Conservation (phyloP, 164 flowering plant genomes). For the Berberis vulgaris region DNA sequence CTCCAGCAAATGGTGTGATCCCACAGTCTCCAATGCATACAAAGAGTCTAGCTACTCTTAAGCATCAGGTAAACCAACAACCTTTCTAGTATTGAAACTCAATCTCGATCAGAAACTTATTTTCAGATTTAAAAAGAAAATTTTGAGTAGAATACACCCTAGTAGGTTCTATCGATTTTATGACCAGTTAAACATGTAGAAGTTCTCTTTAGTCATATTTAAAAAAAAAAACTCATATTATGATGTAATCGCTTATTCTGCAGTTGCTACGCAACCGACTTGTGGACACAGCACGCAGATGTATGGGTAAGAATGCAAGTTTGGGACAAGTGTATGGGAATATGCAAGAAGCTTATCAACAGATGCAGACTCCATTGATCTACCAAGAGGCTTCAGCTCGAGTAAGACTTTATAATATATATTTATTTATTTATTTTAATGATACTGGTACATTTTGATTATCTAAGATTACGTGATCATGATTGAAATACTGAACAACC, state of each 20-base stretch:
- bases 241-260: neutral
- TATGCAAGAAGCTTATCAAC: slow-evolving; percentile 93
- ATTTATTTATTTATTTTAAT: neutral
- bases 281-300: slow-evolving; percentile 64
- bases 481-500: no score
- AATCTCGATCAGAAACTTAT: neutral
- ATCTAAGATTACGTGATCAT: no score
- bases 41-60: slow-evolving; percentile 95
- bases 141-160: no score
- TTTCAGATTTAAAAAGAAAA: neutral
- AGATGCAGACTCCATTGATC: slow-evolving; percentile 92
- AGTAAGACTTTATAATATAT: slow-evolving; percentile 20
- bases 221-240: neutral
- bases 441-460: neutral
- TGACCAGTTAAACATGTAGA: no score
- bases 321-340: slow-evolving; percentile 81
- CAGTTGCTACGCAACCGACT: slow-evolving; percentile 88
- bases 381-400: slow-evolving; percentile 58
- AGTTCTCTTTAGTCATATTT: neutral
- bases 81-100: neutral
- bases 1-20: slow-evolving; percentile 97
- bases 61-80: slow-evolving; percentile 62
- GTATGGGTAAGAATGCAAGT: slow-evolving; percentile 73
- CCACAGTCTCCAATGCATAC: slow-evolving; percentile 99
- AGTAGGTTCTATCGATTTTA: no score